Conservation (phyloP, 805 yeast genomes). For the Saturnispora sanitii region DNA sequence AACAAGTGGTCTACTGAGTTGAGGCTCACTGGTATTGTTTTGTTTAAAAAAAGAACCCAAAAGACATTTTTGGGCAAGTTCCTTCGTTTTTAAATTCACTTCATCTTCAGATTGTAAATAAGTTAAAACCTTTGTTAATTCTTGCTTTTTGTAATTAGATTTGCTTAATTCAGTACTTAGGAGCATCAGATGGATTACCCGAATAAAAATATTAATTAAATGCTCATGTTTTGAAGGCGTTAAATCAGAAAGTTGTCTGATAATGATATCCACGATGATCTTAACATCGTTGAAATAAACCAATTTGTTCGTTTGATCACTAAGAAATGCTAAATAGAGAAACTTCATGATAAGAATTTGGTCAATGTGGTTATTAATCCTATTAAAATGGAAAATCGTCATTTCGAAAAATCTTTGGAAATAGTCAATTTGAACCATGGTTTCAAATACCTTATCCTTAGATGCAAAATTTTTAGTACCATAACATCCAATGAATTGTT, state of each 20-base stretch:
- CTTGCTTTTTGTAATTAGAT: constrained; percentile 49
- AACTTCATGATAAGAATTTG: constrained; percentile 74
- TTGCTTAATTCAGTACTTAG: constrained; percentile 50
- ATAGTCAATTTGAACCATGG: constrained; percentile 25
- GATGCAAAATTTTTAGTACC: not conserved
- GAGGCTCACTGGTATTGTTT: not conserved
- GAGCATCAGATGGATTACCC: constrained; percentile 66
- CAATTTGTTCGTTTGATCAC: constrained; percentile 51
- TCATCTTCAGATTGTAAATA: constrained; percentile 34
- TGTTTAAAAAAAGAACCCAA: constrained; percentile 6
- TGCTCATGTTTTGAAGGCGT: constrained; percentile 45
- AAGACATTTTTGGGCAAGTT: constrained; percentile 32
- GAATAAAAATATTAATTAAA: constrained; percentile 57
- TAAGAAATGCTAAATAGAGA: constrained; percentile 63
- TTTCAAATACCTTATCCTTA: not conserved
- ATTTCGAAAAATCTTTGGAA: constrained; percentile 56
- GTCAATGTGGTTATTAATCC: constrained; percentile 60
- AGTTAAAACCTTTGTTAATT: constrained; percentile 40
- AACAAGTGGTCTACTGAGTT: not conserved
- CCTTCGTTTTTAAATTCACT: constrained; percentile 30
- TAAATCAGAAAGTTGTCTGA: constrained; percentile 68
- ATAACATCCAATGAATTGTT: constrained; percentile 55
- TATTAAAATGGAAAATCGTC: constrained; percentile 64
- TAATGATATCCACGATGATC: constrained; percentile 72
- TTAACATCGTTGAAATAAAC: constrained; percentile 78